These are phyloP conservation scores for Starmerella stigmatis DNA, from an alignment of 805 yeast genomes.

Conservation along the genomic window DNA sequence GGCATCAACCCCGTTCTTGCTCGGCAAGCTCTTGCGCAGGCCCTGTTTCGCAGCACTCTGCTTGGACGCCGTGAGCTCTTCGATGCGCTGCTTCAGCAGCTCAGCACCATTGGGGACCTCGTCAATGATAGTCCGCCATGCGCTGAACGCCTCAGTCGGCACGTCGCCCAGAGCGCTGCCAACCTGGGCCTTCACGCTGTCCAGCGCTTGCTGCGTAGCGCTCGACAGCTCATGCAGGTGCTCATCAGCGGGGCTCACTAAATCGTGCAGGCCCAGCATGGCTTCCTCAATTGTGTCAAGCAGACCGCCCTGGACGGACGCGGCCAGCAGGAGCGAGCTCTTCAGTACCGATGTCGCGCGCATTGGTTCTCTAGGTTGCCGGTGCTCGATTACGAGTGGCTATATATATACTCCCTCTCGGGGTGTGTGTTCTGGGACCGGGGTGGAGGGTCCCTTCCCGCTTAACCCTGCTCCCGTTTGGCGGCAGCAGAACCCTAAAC, in stretches of 20 bases:
- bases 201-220: slow-evolving; percentile 14
- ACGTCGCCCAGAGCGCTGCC: slow-evolving; percentile 23
- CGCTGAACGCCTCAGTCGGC: slow-evolving; percentile 26
- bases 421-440: not conserved
- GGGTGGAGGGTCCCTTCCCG: not conserved
- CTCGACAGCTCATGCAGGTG: slow-evolving; percentile 9
- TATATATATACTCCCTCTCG: not conserved
- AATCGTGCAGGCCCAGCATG: slow-evolving; percentile 5
- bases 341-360: slow-evolving; percentile 7
- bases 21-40: slow-evolving; percentile 9
- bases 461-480: not conserved
- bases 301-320: slow-evolving; percentile 19
- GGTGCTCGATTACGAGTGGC: too few relatives aligned
- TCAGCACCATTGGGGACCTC: slow-evolving; percentile 26
- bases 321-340: slow-evolving; percentile 15
- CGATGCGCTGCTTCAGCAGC: slow-evolving; percentile 13
- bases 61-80: too few relatives aligned
- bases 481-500: slow-evolving; percentile 1
- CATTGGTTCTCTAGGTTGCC: too few relatives aligned
- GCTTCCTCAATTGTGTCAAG: slow-evolving; percentile 20
- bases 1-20: slow-evolving; percentile 10
- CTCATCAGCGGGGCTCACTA: slow-evolving; percentile 18
- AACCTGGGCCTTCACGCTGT: slow-evolving; percentile 26
- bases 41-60: too few relatives aligned
- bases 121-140: slow-evolving; percentile 28